Percentiles rank a stretch among this genome's conserved stretches.
phyloP scores from a whole-genome alignment of 129 eudicot genomes.

The Flaveria brownii region DNA sequence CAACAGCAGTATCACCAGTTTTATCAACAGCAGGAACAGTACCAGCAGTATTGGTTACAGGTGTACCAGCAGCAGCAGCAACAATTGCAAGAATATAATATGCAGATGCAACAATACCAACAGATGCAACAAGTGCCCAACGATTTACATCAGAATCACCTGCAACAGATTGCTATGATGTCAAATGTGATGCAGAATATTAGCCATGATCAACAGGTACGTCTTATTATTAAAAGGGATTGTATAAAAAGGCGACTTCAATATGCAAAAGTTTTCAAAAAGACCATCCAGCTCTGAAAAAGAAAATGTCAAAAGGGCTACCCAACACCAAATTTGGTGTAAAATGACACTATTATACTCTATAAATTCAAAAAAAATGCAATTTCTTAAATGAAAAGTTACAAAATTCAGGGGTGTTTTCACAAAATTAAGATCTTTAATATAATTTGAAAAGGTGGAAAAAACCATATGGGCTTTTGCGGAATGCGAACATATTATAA shows the following conservation, averaged over 20 bases:
- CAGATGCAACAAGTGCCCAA: constrained; percentile 47
- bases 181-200: constrained; percentile 25
- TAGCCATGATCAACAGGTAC: constrained; percentile 50
- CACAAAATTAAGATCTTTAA: not conserved
- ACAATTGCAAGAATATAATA: constrained; percentile 25
- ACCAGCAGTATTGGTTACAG: constrained; percentile 41
- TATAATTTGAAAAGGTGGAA: not conserved
- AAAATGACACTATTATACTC: constrained; percentile 3
- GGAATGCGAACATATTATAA: not conserved
- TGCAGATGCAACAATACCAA: constrained; percentile 38
- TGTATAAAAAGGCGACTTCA: constrained; percentile 2
- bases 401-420: not conserved
- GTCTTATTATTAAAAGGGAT: not conserved
- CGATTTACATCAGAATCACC: constrained; percentile 33
- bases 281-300: not conserved
- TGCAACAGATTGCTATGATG: constrained; percentile 33
- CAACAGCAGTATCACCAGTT: constrained; percentile 50
- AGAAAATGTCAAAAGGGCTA: not conserved
- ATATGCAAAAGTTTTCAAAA: not conserved
- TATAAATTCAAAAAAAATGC: not conserved
- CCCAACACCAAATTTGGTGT: not conserved
- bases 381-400: not conserved
- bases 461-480: not conserved
- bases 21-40: constrained; percentile 43
- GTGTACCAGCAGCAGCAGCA: constrained; percentile 50